These are phyloP conservation scores for Rhizopus stolonifer DNA, from an alignment of 371 early-diverging fungal genomes.

Conservation along the genomic window DNA sequence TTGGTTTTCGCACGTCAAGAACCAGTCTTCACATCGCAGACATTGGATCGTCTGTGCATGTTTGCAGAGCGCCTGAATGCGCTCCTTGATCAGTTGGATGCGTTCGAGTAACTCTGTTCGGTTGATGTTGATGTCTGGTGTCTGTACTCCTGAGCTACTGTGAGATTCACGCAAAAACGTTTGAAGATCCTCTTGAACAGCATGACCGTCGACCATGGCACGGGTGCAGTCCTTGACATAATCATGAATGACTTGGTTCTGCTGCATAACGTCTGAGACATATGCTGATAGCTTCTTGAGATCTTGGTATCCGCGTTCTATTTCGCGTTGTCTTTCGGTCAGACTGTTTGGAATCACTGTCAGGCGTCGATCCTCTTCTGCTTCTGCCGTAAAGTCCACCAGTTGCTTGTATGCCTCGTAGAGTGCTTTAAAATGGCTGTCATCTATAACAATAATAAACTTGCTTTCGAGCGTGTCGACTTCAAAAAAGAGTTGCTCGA, in stretches of 20 bases:
- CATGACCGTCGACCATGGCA: conserved; percentile 23
- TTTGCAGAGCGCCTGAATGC: conserved; percentile 2
- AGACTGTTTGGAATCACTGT: conserved; percentile 8
- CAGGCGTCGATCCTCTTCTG: background rate
- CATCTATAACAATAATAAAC: conserved; percentile 11
- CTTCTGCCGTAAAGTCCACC: background rate
- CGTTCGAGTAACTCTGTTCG: conserved; percentile 1
- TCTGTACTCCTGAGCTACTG: background rate
- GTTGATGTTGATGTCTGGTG: background rate
- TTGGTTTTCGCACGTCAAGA: conserved; percentile 13
- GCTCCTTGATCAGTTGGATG: background rate
- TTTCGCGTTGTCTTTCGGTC: conserved; percentile 6
- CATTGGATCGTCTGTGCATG: background rate
- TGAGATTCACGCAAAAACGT: conserved; percentile 14
- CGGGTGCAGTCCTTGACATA: conserved; percentile 10
- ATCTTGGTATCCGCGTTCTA: conserved; percentile 15
- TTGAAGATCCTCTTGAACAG: conserved; percentile 24
- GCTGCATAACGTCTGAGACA: conserved; percentile 22
- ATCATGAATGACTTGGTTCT: conserved; percentile 15
- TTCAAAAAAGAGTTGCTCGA: background rate
- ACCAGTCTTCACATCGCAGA: conserved; percentile 16
- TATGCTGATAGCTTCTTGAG: conserved; percentile 20
- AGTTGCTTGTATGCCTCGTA: conserved; percentile 13
- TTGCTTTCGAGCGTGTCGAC: background rate
- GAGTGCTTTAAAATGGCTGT: conserved; percentile 13